Evolutionary conservation across 164 flowering plant genomes (phyloP).

Genomic region (Stephania cephalantha): DNA sequence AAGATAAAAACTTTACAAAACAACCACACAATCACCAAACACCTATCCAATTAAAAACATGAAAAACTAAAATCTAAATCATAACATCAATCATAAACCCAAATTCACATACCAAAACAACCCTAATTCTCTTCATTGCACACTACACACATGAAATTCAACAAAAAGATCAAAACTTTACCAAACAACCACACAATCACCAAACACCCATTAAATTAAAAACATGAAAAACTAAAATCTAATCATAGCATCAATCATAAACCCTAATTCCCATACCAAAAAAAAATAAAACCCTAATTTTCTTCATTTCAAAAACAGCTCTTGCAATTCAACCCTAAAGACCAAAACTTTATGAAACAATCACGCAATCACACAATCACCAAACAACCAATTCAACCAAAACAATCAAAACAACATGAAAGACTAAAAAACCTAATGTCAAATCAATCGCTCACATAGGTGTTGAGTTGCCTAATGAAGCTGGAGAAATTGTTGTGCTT

Average conservation of each 20-base stretch:
- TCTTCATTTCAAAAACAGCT: too few species aligned
- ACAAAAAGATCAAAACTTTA: neutral
- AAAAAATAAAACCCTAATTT: too few species aligned
- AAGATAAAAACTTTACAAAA: too few species aligned
- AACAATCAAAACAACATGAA: neutral
- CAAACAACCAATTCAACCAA: neutral
- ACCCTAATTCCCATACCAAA: too few species aligned
- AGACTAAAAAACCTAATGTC: neutral
- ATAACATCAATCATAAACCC: neutral
- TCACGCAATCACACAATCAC: neutral
- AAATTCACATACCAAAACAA: neutral
- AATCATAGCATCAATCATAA: neutral
- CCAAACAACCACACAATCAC: too few species aligned
- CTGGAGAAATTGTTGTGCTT: slow-evolving; percentile 90
- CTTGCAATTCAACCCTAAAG: too few species aligned
- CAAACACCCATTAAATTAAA: too few species aligned
- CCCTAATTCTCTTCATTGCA: neutral
- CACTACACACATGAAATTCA: neutral
- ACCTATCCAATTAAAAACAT: too few species aligned
- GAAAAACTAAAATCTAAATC: neutral
- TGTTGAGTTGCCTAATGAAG: slow-evolving; percentile 82
- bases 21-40: too few species aligned
- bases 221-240: neutral
- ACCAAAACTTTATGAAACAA: too few species aligned
- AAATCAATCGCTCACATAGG: slow-evolving; percentile 43